These are phyloP conservation scores for Colletotrichum melonis DNA, from an alignment of 2,329 filamentous ascomycete genomes.

Conservation along the genomic window DNA sequence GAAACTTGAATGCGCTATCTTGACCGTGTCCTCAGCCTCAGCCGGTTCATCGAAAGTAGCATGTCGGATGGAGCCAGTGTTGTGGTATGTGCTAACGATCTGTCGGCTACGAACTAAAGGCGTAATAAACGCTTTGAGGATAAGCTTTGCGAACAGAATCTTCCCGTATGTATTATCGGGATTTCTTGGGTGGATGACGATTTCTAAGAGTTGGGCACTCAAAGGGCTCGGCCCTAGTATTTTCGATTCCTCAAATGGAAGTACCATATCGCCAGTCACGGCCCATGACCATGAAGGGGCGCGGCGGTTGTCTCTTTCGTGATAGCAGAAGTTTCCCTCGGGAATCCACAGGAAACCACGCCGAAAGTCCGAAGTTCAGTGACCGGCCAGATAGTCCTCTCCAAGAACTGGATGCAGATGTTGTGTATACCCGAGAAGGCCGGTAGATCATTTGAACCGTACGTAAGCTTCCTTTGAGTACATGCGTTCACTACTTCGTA, in stretches of 20 bases:
- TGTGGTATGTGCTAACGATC: neutral
- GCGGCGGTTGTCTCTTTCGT: neutral
- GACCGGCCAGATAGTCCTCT: neutral
- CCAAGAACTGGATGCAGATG: neutral
- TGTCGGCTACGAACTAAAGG: neutral
- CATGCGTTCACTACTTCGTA: neutral
- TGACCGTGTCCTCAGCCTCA: neutral
- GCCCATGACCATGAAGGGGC: slow-evolving; percentile 2
- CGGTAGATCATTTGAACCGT: neutral
- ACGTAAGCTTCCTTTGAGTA: neutral
- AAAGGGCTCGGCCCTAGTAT: neutral
- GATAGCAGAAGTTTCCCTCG: neutral
- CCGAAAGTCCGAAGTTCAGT: neutral
- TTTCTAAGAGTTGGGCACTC: neutral
- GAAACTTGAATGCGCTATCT: neutral
- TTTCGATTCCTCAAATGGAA: neutral
- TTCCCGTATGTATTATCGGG: neutral
- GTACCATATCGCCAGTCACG: neutral
- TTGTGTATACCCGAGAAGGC: slow-evolving; percentile 12
- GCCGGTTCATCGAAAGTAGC: neutral
- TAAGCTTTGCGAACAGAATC: neutral
- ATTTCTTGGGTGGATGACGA: neutral
- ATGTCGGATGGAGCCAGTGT: neutral
- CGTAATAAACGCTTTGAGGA: neutral
- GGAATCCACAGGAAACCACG: neutral